Percentiles rank a stretch among this genome's conserved stretches.
Evolutionary conservation across 2,329 filamentous ascomycete species (phyloP).

Genomic region (Epichloe brachyelytri): DNA sequence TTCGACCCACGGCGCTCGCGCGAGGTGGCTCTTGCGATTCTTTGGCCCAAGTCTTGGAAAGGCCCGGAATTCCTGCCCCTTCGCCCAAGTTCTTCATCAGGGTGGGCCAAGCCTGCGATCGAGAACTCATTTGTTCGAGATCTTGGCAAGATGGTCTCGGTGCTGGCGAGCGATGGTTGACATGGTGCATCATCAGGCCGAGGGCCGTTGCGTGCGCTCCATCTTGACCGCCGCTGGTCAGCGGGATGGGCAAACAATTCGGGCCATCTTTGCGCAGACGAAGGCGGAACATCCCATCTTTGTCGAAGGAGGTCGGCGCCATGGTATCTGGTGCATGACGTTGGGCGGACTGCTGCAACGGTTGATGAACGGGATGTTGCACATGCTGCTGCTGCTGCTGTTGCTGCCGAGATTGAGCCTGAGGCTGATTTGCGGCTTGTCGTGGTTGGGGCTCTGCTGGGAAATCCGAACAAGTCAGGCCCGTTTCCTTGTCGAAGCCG

Average conservation of each 20-base stretch:
- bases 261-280: conserved; percentile 36
- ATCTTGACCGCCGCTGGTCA: conserved; percentile 2
- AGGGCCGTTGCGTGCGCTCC: conserved; percentile 5
- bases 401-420: background rate
- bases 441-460: conserved; percentile 12
- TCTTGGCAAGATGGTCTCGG: conserved; percentile 23
- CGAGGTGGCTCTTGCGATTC: conserved; percentile 23
- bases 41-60: conserved; percentile 39
- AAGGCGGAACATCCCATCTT: conserved; percentile 32
- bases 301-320: background rate
- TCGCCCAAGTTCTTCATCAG: conserved; percentile 23
- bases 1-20: conserved; percentile 16
- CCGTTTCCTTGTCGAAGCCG: conserved; percentile 41
- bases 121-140: conserved; percentile 27
- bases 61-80: conserved; percentile 28
- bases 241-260: conserved; percentile 26
- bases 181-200: conserved; percentile 9
- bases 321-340: background rate
- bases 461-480: conserved; percentile 12
- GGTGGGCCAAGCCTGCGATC: conserved; percentile 23
- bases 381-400: background rate
- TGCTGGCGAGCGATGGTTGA: conserved; percentile 7
- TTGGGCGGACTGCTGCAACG: background rate
- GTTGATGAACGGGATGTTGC: background rate
- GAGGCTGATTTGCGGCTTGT: background rate